A percentile compares a stretch with the other conserved stretches of the same genome.
Evolutionary conservation across 352 stramenopile species (phyloP).

Genomic region (Pythium phragmiticola): DNA sequence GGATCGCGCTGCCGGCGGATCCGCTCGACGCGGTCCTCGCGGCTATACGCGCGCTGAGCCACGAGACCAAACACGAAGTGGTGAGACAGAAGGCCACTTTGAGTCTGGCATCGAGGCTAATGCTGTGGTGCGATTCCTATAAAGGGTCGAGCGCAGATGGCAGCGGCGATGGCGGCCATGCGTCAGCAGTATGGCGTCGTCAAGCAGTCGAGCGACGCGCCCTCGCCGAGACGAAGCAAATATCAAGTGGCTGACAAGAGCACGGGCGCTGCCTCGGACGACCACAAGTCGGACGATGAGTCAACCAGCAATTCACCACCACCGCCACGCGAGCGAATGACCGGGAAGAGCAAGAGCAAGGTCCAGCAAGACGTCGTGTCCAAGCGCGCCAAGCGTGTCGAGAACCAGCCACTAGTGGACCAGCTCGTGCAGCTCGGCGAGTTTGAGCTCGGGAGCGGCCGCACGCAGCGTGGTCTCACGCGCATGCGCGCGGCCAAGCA

Average conservation of each 20-base stretch:
- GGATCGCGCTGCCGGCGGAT: slow-evolving; percentile 46
- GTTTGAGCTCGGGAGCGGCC: slow-evolving; percentile 47
- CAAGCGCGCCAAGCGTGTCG: slow-evolving; percentile 28
- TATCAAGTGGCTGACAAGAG: not conserved
- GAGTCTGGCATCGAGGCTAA: not conserved
- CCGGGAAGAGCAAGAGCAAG: slow-evolving; percentile 13
- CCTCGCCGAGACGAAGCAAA: not conserved
- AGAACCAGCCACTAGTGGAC: slow-evolving; percentile 68
- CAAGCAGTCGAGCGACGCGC: not conserved
- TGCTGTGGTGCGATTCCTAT: not conserved
- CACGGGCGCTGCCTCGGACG: not conserved
- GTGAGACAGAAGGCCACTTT: slow-evolving; percentile 22
- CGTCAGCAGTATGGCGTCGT: slow-evolving; percentile 29
- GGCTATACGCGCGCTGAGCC: slow-evolving; percentile 37
- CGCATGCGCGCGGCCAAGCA: slow-evolving; percentile 62
- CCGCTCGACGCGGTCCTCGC: slow-evolving; percentile 44
- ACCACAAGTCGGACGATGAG: not conserved
- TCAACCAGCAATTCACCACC: not conserved
- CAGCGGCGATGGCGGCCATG: slow-evolving; percentile 44
- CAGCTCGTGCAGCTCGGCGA: slow-evolving; percentile 55
- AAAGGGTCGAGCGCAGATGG: slow-evolving; percentile 35
- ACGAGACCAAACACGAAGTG: slow-evolving; percentile 40
- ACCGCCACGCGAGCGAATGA: slow-evolving; percentile 1
- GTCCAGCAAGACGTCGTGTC: slow-evolving; percentile 35
- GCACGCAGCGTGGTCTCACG: slow-evolving; percentile 50